These are phyloP conservation scores for Puccinia hordei DNA, from an alignment of 1,284 basidiomycete genomes.

Conservation along the genomic window DNA sequence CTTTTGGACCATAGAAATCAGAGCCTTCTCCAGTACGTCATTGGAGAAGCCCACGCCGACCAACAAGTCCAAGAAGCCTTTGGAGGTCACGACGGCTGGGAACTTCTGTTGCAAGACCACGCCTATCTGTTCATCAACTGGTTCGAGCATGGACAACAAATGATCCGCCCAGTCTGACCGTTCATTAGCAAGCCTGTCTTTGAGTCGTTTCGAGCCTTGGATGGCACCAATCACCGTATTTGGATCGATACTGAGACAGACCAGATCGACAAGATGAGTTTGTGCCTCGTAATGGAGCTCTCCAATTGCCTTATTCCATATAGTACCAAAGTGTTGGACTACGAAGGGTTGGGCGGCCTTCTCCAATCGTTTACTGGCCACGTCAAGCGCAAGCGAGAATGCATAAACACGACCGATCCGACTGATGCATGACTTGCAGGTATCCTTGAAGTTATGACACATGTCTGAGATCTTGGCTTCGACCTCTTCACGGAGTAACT, in stretches of 20 bases:
- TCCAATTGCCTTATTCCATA: slow-evolving; percentile 81
- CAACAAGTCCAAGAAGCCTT: slow-evolving; percentile 54
- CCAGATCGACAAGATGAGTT: slow-evolving; percentile 70
- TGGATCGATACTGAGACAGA: slow-evolving; percentile 69
- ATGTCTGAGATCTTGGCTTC: slow-evolving; percentile 66
- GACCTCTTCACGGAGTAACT: slow-evolving; percentile 74
- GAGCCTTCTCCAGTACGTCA: slow-evolving; percentile 56
- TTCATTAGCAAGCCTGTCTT: slow-evolving; percentile 56
- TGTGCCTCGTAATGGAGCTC: slow-evolving; percentile 69
- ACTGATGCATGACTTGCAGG: slow-evolving; percentile 40
- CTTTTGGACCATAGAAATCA: slow-evolving; percentile 54
- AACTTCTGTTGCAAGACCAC: slow-evolving; percentile 52
- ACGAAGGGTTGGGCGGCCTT: slow-evolving; percentile 72
- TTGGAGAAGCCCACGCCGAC: slow-evolving; percentile 58
- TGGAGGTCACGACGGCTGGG: slow-evolving; percentile 53
- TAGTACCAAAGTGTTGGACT: slow-evolving; percentile 77
- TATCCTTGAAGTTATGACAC: slow-evolving; percentile 49
- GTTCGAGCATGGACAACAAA: slow-evolving; percentile 60
- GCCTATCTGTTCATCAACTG: slow-evolving; percentile 55
- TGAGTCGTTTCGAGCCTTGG: slow-evolving; percentile 50
- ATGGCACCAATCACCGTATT: slow-evolving; percentile 68
- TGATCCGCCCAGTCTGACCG: slow-evolving; percentile 54
- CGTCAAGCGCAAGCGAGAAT: slow-evolving; percentile 73
- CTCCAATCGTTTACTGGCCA: slow-evolving; percentile 72
- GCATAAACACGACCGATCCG: slow-evolving; percentile 71